These are phyloP conservation scores for Podospora australis DNA, from an alignment of 495 filamentous ascomycete species.

Conservation along the genomic window DNA sequence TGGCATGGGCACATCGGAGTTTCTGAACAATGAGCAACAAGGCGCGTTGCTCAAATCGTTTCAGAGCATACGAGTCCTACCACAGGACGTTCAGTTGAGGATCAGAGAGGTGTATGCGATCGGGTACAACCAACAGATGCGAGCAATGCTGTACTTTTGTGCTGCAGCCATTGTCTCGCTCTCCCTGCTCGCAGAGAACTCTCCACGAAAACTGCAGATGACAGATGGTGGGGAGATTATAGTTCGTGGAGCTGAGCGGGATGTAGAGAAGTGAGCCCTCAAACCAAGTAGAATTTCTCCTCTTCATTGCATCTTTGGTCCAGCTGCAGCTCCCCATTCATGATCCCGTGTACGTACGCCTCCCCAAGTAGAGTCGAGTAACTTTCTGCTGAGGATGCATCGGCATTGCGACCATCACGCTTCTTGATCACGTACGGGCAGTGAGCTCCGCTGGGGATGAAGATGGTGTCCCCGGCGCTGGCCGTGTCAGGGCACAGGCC, in stretches of 20 bases:
- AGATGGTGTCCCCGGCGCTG: not conserved
- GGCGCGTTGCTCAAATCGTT: conserved; percentile 7
- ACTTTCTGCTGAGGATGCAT: not conserved
- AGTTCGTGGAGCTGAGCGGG: too few species aligned
- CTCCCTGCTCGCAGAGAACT: not conserved
- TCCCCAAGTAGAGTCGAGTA: not conserved
- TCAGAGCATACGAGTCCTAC: not conserved
- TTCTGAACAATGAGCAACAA: not conserved
- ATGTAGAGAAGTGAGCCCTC: too few species aligned
- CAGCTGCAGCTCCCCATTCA: not conserved
- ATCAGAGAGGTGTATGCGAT: conserved; percentile 2
- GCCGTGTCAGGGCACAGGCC: not conserved
- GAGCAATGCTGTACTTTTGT: conserved; percentile 11
- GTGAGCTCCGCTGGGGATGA: not conserved
- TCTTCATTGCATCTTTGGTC: too few species aligned
- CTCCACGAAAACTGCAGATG: not conserved
- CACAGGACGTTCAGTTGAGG: not conserved
- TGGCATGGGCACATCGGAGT: not conserved
- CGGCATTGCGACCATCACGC: not conserved
- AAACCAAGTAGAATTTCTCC: too few species aligned
- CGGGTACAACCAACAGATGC: conserved; percentile 11
- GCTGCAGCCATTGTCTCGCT: conserved; percentile 2
- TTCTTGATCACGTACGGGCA: not conserved
- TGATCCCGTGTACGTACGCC: not conserved
- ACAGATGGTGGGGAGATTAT: conserved; percentile 5